Evolutionary conservation across 768 basidiomycete species (phyloP).

Genomic region (Suillus spraguei): DNA sequence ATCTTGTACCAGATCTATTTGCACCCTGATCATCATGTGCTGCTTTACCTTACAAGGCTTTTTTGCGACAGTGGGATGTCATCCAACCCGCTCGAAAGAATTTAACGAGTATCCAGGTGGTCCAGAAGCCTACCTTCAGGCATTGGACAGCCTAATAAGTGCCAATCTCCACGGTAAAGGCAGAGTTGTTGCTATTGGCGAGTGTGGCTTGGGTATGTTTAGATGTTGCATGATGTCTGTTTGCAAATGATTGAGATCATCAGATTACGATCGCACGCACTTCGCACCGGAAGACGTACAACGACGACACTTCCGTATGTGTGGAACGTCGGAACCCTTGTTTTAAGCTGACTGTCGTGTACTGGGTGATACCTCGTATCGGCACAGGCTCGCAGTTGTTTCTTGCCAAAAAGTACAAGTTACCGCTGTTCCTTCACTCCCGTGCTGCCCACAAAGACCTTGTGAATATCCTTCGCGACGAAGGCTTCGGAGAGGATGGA

Average conservation of each 20-base stretch:
- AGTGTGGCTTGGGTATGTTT: constrained; percentile 71
- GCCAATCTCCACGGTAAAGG: constrained; percentile 52
- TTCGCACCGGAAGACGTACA: constrained; percentile 65
- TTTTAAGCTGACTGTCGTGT: constrained; percentile 1
- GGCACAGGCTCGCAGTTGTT: constrained; percentile 53
- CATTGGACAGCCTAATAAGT: constrained; percentile 56
- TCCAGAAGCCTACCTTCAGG: constrained; percentile 59
- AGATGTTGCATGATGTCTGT: background rate
- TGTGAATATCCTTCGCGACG: constrained; percentile 61
- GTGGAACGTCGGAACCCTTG: background rate
- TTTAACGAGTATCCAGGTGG: constrained; percentile 62
- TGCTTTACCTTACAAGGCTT: constrained; percentile 42
- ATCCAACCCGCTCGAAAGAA: constrained; percentile 74
- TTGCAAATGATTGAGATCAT: background rate
- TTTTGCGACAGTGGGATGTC: constrained; percentile 78
- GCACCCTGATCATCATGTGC: background rate
- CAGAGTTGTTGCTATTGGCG: constrained; percentile 72
- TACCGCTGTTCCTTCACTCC: constrained; percentile 83
- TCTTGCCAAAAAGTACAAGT: constrained; percentile 68
- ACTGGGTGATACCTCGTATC: background rate
- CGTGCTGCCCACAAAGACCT: constrained; percentile 76
- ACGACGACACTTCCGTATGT: constrained; percentile 62
- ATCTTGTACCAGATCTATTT: constrained; percentile 14
- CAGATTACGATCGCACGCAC: constrained; percentile 79
- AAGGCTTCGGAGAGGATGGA: constrained; percentile 62